phyloP scores from a whole-genome alignment of 805 yeast species.

The Candida patagonica region DNA sequence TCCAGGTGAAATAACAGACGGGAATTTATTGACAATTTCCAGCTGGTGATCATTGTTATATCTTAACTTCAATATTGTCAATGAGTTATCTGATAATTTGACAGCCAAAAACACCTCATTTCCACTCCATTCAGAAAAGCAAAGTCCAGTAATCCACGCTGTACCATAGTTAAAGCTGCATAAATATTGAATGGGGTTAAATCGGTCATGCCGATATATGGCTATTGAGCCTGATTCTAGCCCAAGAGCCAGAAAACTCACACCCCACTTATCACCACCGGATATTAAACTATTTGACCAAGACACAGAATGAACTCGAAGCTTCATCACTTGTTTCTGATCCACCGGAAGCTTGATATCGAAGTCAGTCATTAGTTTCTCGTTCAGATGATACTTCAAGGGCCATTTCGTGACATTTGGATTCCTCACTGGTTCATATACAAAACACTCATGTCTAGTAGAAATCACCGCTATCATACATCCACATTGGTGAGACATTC shows the following conservation, averaged over 20 bases:
- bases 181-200: slow-evolving; percentile 1
- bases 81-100: not conserved
- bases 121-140: slow-evolving; percentile 10
- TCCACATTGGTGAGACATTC: slow-evolving; percentile 9
- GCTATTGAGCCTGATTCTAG: slow-evolving; percentile 14
- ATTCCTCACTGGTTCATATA: slow-evolving; percentile 11
- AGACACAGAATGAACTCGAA: slow-evolving; percentile 12
- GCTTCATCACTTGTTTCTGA: slow-evolving; percentile 3
- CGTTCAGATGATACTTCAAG: slow-evolving; percentile 3
- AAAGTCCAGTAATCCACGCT: slow-evolving; percentile 10
- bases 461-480: slow-evolving; percentile 12
- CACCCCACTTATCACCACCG: slow-evolving; percentile 14
- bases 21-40: not conserved
- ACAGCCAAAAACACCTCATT: not conserved
- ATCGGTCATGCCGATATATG: slow-evolving; percentile 7
- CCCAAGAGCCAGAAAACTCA: slow-evolving; percentile 16
- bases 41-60: not conserved
- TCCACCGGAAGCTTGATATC: not conserved
- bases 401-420: slow-evolving; percentile 12
- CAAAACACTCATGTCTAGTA: slow-evolving; percentile 11
- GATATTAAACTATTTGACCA: slow-evolving; percentile 9
- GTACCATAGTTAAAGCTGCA: slow-evolving; percentile 5
- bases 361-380: slow-evolving; percentile 3
- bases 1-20: slow-evolving; percentile 2
- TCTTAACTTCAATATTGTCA: not conserved